Base-by-base conservation (phyloP, 177 flowering plant genomes). In the Telopea speciosissima region DNA sequence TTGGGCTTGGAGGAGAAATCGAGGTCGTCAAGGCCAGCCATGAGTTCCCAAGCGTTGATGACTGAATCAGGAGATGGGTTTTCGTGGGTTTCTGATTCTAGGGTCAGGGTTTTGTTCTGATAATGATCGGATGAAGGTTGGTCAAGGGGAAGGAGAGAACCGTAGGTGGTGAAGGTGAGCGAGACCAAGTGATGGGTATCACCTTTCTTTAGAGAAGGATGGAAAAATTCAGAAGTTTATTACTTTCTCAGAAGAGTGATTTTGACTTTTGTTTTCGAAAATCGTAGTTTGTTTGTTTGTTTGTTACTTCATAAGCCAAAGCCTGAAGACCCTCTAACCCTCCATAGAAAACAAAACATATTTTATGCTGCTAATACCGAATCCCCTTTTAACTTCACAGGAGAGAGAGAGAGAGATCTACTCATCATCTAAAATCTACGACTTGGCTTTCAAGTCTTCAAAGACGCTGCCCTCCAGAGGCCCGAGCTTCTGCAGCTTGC, bases 11-110 rank as follows among this genome's bases (percentile, higher is more conserved):
- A 10, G 40, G 69, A 66, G 22, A 63, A 69, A 64, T 78, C 83
- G 52, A 66, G 62, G 44, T 86, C 95, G 25, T 92, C 96, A 10
- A 92, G 85, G 26, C 86, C 97, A 61, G 83, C 90, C 97, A 92
- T 92, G 75, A 92, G 90, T 72, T 89, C 93, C 90, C 91, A 87
- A 31, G 97, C 81, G 79, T 92, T 88, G 81, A 92, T 87, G 2
- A 89, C 87, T 21, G 92, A 87, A 68, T 85, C 88, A 0, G 91
- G 86, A 1, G 89, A 88, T 0, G 81, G 80, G 28, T 68, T 52
- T 36, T 54, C 73, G 36, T 66, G 5, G 6, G 24, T 19, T 52
- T 19, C n/a, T 52, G 19, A 52, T n/a, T 6, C 22, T 58, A 19
- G 24, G 14, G 9, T 58, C n/a, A 58, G 24, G 22, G 61, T 58